Conservation (phyloP, 148 eudicot genomes). For the Salicornia ramosissima region DNA sequence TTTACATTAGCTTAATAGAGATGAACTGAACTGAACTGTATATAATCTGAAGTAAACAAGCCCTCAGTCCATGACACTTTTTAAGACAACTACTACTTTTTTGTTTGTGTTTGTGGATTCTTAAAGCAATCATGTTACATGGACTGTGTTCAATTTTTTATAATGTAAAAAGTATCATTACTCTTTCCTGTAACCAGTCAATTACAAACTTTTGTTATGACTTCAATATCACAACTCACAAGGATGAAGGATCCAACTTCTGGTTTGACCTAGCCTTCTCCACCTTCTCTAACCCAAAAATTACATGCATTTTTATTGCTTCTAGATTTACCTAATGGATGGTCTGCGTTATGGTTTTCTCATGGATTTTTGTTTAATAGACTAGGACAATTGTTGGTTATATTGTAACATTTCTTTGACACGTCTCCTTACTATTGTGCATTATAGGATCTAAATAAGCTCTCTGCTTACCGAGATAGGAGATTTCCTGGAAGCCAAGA, state of each 20-base stretch:
- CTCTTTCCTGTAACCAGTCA: neutral
- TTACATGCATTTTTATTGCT: neutral
- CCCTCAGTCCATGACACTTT: too few species aligned
- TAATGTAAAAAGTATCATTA: neutral
- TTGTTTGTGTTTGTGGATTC: too few species aligned
- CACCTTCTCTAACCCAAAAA: neutral
- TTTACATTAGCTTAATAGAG: too few species aligned
- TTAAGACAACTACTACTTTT: too few species aligned
- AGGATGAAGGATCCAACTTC: constrained; percentile 55
- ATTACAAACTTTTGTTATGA: neutral
- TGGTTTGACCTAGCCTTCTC: neutral
- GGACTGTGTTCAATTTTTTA: too few species aligned
- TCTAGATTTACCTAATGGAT: too few species aligned
- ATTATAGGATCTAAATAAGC: constrained; percentile 3
- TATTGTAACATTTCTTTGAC: neutral
- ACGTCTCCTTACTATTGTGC: neutral
- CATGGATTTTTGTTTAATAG: too few species aligned
- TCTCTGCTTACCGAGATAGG: constrained; percentile 72
- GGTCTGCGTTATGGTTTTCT: too few species aligned
- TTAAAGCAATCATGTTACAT: too few species aligned
- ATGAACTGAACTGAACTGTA: too few species aligned
- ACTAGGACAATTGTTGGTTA: constrained; percentile 2
- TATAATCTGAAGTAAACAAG: too few species aligned
- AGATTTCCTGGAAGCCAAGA: constrained; percentile 88
- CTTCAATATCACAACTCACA: neutral